These are phyloP conservation scores for Papiliotrema fonsecae DNA, from an alignment of 1,284 basidiomycete genomes.

Conservation along the genomic window DNA sequence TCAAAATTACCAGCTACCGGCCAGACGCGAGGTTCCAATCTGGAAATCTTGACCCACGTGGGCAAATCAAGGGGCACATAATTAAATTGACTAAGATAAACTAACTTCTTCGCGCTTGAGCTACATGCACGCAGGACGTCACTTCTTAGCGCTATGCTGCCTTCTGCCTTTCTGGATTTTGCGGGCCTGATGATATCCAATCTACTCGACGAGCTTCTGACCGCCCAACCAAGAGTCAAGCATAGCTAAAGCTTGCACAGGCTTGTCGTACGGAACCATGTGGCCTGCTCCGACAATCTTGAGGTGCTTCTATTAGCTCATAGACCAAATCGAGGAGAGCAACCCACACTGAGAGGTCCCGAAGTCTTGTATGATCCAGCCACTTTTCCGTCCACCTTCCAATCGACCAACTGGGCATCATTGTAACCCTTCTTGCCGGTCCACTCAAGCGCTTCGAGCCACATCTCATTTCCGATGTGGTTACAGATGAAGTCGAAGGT, in stretches of 20 bases:
- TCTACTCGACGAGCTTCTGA: conserved; percentile 1
- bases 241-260: conserved; percentile 44
- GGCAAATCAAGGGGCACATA: too few relatives aligned
- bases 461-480: conserved; percentile 61
- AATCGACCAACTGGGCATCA: conserved; percentile 46
- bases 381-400: conserved; percentile 50
- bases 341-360: conserved; percentile 61
- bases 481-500: conserved; percentile 76
- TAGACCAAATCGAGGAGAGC: conserved; percentile 48
- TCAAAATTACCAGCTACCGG: too few relatives aligned
- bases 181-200: too few relatives aligned
- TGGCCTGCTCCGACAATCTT: conserved; percentile 43
- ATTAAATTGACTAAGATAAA: too few relatives aligned
- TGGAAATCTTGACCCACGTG: too few relatives aligned
- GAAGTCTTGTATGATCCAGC: conserved; percentile 58
- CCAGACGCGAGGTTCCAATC: too few relatives aligned
- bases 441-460: conserved; percentile 62
- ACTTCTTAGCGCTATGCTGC: too few relatives aligned
- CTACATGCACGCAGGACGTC: too few relatives aligned
- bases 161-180: too few relatives aligned
- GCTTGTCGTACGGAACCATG: conserved; percentile 50
- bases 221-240: conserved; percentile 43
- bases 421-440: conserved; percentile 56
- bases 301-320: conserved; percentile 20
- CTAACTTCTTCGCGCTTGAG: too few relatives aligned